Conservation (phyloP, 257 asterid genomes). For the Pogostemon cablin region DNA sequence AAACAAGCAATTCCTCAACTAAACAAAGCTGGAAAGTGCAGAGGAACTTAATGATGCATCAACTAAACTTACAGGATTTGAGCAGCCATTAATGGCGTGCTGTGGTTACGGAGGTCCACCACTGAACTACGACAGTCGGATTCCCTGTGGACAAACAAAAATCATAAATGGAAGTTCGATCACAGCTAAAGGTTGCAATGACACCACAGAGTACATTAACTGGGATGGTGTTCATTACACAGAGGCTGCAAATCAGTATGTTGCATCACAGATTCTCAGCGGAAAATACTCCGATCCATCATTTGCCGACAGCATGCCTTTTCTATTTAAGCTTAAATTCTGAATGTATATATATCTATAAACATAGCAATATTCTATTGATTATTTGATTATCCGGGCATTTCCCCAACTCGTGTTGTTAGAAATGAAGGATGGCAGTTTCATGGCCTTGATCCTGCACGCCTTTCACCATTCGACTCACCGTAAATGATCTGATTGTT, state of each 20-base stretch:
- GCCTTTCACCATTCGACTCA: no score
- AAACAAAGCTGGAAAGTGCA: not conserved
- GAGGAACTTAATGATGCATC: not conserved
- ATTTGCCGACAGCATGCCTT: conserved; percentile 79
- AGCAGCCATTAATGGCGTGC: conserved; percentile 86
- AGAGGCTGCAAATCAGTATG: conserved; percentile 87
- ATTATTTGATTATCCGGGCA: conserved; percentile 25
- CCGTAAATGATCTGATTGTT: no score
- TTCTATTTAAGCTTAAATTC: conserved; percentile 69
- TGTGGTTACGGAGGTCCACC: conserved; percentile 98
- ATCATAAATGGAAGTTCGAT: conserved; percentile 69
- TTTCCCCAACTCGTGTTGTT: not conserved
- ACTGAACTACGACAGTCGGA: conserved; percentile 73
- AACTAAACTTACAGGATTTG: conserved; percentile 61
- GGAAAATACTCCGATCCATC: conserved; percentile 92
- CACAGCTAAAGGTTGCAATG: conserved; percentile 80
- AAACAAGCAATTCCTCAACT: not conserved
- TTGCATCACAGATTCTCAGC: conserved; percentile 72
- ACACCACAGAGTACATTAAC: conserved; percentile 71
- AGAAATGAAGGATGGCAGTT: no score
- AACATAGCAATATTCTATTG: conserved; percentile 11
- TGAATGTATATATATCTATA: conserved; percentile 22
- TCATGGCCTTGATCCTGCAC: no score
- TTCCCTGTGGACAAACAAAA: conserved; percentile 83
- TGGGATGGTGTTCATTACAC: conserved; percentile 98